A percentile compares a stretch with the other conserved stretches of the same genome.
These are phyloP conservation scores for Barnettozyma hawaiiensis DNA, from an alignment of 1,139 yeast species.

Conservation along the genomic window DNA sequence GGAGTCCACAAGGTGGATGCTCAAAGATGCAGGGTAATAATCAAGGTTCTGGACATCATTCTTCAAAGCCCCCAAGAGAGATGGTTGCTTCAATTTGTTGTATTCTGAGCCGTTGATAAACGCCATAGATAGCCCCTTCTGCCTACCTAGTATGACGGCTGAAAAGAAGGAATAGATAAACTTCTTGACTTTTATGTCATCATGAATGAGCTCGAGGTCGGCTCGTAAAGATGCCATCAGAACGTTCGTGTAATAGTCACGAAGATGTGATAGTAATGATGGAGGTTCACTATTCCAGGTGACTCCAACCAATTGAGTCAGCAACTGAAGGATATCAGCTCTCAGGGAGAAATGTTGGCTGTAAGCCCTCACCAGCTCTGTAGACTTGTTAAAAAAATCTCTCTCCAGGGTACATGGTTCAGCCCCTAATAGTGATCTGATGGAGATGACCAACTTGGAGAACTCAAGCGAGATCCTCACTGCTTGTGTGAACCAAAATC, in stretches of 20 bases:
- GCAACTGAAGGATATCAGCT: slow-evolving; percentile 46
- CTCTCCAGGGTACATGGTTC: slow-evolving; percentile 63
- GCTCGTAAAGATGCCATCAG: slow-evolving; percentile 53
- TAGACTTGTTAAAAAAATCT: slow-evolving; percentile 49
- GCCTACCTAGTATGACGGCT: slow-evolving; percentile 71
- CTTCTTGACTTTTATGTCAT: slow-evolving; percentile 50
- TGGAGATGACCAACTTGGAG: slow-evolving; percentile 42
- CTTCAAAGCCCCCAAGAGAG: slow-evolving; percentile 55
- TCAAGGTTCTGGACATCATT: slow-evolving; percentile 48
- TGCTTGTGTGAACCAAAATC: slow-evolving; percentile 28
- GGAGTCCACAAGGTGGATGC: slow-evolving; percentile 55
- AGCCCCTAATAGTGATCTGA: slow-evolving; percentile 46
- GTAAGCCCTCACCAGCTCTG: slow-evolving; percentile 56
- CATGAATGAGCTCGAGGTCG: slow-evolving; percentile 58
- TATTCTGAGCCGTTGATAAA: slow-evolving; percentile 67
- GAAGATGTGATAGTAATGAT: slow-evolving; percentile 76
- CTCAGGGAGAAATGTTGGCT: slow-evolving; percentile 45
- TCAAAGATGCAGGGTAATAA: slow-evolving; percentile 45
- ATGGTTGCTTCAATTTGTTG: slow-evolving; percentile 26
- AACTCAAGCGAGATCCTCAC: slow-evolving; percentile 35
- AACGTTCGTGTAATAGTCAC: slow-evolving; percentile 53
- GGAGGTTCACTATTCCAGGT: slow-evolving; percentile 61
- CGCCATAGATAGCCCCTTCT: slow-evolving; percentile 79
- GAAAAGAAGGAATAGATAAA: slow-evolving; percentile 67
- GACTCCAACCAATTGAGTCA: slow-evolving; percentile 58